A percentile compares a stretch with the other conserved stretches of the same genome.
Conservation (phyloP, 768 basidiomycete genomes). For the Tricholoma sp. region DNA sequence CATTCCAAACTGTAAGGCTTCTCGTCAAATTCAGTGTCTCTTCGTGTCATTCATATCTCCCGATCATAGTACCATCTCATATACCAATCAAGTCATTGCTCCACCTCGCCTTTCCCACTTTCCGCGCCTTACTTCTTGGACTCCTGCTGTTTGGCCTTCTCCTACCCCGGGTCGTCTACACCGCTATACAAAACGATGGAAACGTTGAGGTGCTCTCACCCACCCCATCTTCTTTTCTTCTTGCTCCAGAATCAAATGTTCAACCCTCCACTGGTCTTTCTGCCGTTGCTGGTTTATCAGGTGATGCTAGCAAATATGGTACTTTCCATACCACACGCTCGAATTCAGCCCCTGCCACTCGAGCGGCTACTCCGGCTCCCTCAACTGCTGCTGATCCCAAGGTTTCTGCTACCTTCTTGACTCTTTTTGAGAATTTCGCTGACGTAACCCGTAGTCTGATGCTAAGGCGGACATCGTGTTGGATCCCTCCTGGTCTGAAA, state of each 20-base stretch:
- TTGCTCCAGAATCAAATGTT: constrained; percentile 43
- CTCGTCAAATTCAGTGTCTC: constrained; percentile 6
- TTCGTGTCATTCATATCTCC: constrained; percentile 1
- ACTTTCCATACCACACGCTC: constrained; percentile 58
- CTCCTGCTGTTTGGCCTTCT: constrained; percentile 57
- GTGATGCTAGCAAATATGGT: constrained; percentile 62
- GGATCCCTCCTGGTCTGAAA: constrained; percentile 69
- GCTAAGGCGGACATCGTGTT: constrained; percentile 47
- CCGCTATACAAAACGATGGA: constrained; percentile 39
- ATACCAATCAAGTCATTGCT: constrained; percentile 27
- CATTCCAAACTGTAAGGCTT: constrained; percentile 27
- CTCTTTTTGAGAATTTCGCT: neutral
- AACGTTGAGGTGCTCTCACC: constrained; percentile 34
- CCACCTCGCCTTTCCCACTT: constrained; percentile 47
- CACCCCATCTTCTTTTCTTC: constrained; percentile 48
- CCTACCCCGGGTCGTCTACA: constrained; percentile 63
- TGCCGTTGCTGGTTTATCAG: constrained; percentile 32
- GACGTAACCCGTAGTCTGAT: constrained; percentile 25
- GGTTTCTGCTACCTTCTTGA: constrained; percentile 19
- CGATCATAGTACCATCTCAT: neutral
- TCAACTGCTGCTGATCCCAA: constrained; percentile 35
- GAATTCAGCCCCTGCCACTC: constrained; percentile 51
- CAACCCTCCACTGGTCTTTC: constrained; percentile 49
- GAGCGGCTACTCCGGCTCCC: constrained; percentile 44
- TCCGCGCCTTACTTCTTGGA: constrained; percentile 60